Conservation (phyloP, 2,329 filamentous ascomycete species). For the Kalmusia sp. region DNA sequence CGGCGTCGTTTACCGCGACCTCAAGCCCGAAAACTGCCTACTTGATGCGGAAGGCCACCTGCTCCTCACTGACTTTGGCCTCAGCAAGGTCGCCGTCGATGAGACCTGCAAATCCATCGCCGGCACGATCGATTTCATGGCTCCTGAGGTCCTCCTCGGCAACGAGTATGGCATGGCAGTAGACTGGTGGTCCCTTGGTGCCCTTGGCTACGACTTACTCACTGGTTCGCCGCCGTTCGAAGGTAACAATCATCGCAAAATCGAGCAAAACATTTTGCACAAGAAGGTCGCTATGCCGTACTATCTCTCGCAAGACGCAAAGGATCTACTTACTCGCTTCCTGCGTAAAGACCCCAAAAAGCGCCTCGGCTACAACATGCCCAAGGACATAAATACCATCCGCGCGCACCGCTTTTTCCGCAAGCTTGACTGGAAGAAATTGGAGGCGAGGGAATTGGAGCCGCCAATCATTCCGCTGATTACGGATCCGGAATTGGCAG, state of each 20-base stretch:
- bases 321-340: slow-evolving; percentile 88
- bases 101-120: slow-evolving; percentile 86
- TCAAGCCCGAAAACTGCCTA: slow-evolving; percentile 98
- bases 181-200: slow-evolving; percentile 98
- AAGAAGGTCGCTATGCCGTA: slow-evolving; percentile 90
- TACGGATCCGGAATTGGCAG: slow-evolving; percentile 92
- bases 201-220: slow-evolving; percentile 88
- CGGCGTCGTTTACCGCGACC: slow-evolving; percentile 93
- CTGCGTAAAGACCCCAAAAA: slow-evolving; percentile 92
- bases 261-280: slow-evolving; percentile 94
- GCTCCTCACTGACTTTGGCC: slow-evolving; percentile 92
- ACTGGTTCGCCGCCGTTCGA: slow-evolving; percentile 92
- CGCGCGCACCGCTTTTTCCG: slow-evolving; percentile 96
- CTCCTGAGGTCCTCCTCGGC: slow-evolving; percentile 88
- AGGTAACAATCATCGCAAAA: slow-evolving; percentile 90
- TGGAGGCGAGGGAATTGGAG: slow-evolving; percentile 81
- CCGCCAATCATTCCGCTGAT: slow-evolving; percentile 93
- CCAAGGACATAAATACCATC: slow-evolving; percentile 83
- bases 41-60: slow-evolving; percentile 91
- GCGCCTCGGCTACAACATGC: slow-evolving; percentile 85
- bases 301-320: slow-evolving; percentile 88
- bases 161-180: slow-evolving; percentile 92
- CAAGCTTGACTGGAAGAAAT: slow-evolving; percentile 91
- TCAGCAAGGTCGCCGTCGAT: slow-evolving; percentile 91
- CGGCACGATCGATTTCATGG: slow-evolving; percentile 98